These are phyloP conservation scores for Penicillium parvum DNA, from an alignment of 495 filamentous ascomycete genomes.

Conservation along the genomic window DNA sequence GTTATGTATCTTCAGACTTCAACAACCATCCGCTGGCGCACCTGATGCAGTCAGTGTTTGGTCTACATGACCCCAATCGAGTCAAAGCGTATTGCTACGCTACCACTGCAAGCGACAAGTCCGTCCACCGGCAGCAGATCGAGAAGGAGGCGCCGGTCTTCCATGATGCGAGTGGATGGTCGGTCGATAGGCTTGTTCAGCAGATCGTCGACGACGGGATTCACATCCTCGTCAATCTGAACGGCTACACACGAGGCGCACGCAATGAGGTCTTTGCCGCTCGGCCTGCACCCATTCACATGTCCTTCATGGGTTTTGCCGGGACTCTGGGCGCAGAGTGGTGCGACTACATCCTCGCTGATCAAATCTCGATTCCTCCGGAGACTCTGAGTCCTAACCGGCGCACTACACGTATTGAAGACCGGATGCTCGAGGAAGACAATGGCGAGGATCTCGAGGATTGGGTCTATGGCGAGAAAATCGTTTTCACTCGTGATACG, in stretches of 20 bases:
- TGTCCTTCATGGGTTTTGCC: conserved; percentile 99
- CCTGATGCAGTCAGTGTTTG: conserved; percentile 98
- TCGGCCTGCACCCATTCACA: conserved; percentile 90
- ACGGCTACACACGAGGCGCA: conserved; percentile 96
- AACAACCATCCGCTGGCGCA: conserved; percentile 98
- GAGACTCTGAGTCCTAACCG: conserved; percentile 76
- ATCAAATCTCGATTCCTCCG: conserved; percentile 78
- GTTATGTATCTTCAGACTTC: conserved; percentile 97
- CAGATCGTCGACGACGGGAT: conserved; percentile 92
- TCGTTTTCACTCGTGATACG: conserved; percentile 89
- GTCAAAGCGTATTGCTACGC: conserved; percentile 93
- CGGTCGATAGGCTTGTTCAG: conserved; percentile 76
- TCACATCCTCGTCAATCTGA: conserved; percentile 95
- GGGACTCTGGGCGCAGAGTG: conserved; percentile 95
- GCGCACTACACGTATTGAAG: conserved; percentile 66
- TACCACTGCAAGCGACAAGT: conserved; percentile 90
- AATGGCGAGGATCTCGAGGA: conserved; percentile 57
- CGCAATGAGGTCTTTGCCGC: conserved; percentile 97
- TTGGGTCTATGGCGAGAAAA: conserved; percentile 97
- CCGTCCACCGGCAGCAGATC: conserved; percentile 88
- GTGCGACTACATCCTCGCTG: conserved; percentile 96
- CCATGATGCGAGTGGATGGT: conserved; percentile 81
- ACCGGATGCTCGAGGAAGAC: conserved; percentile 65
- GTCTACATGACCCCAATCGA: conserved; percentile 68
- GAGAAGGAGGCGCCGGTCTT: conserved; percentile 92